Evolutionary conservation across 768 basidiomycete genomes (phyloP), one percentile per base, ranked within the genome.

Genomic region (Xerocomellus chrysenteron): DNA sequence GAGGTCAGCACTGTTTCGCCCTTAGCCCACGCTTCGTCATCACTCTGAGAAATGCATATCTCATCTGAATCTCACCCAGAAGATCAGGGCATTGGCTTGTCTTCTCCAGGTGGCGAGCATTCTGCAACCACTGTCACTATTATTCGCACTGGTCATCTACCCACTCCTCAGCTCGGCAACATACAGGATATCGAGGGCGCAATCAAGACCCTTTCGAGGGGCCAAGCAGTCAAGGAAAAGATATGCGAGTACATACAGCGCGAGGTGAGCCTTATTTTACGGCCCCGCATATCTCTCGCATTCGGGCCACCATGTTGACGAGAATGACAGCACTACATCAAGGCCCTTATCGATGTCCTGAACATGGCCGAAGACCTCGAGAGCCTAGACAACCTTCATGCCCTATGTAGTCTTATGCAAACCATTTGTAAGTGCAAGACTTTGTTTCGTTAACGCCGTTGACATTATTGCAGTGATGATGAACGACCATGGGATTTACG

Each of bases 401-500:
- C 91, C 4, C 73, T 98, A 42, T 97, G 92, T 75, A 85, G 84
- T 63, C 81, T 97, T 58, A 94, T 95, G 87, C 94, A 97, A 73
- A 90, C 92, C 19, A 95, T 98, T 65, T 76, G 96, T 98, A 75
- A 68, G 88, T 78, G 42, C 24, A 17, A 11, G 12, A 28, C 17
- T 41, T 32, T 40, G 21, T 54, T 41, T n/a, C 14, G 9, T 40
- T 35, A 17, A 33, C 28, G 9, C 45, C 16, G 24, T 54, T 50
- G 32, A 59, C 45, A 48, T 52, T 28, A 24, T 52, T 46, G 17
- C 67, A 97, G 94, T 99, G 60, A 85, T 93, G 79, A 81, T 98
- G 67, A 98, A 98, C 70, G 97, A 99, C 72, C 94, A 94, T 70
- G 81, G 80, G 40, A 83, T 99, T 71, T 95, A 95, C 70, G 96